Percentiles rank a stretch among this genome's conserved stretches.
These are phyloP conservation scores for Lindgomyces ingoldianus DNA, from an alignment of 495 filamentous ascomycete genomes.

Conservation along the genomic window DNA sequence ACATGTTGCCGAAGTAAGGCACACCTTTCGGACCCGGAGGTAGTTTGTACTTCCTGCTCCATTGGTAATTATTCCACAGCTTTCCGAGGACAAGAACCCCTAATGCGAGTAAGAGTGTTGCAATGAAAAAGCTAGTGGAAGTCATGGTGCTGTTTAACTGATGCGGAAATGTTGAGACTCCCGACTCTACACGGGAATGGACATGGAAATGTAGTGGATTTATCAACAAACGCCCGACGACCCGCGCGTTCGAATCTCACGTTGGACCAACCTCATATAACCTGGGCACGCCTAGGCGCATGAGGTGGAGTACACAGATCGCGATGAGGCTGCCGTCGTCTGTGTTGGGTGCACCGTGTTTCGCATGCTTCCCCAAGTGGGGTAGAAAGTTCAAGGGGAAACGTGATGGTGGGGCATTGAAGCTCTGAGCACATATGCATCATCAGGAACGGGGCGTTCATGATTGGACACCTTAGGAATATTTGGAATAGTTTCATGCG, in stretches of 20 bases:
- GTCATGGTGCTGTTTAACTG: slow-evolving; percentile 6
- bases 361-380: slow-evolving; percentile 7
- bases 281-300: too few relatives aligned
- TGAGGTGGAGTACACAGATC: too few relatives aligned
- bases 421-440: neutral
- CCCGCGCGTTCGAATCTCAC: too few relatives aligned
- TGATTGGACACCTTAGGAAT: neutral
- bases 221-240: too few relatives aligned
- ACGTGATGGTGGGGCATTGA: neutral
- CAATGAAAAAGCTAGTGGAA: neutral
- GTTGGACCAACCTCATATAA: too few relatives aligned
- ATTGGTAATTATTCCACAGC: slow-evolving; percentile 13
- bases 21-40: slow-evolving; percentile 16
- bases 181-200: too few relatives aligned
- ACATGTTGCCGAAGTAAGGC: slow-evolving; percentile 23
- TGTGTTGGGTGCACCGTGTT: too few relatives aligned
- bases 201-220: too few relatives aligned
- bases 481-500: neutral
- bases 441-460: neutral
- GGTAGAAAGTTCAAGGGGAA: slow-evolving; percentile 1
- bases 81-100: slow-evolving; percentile 6
- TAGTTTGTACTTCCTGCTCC: slow-evolving; percentile 11
- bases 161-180: too few relatives aligned
- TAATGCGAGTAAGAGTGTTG: neutral
- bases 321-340: too few relatives aligned